Conservation (phyloP, 192 early-diverging fungal species). For the Backusella westeae region DNA sequence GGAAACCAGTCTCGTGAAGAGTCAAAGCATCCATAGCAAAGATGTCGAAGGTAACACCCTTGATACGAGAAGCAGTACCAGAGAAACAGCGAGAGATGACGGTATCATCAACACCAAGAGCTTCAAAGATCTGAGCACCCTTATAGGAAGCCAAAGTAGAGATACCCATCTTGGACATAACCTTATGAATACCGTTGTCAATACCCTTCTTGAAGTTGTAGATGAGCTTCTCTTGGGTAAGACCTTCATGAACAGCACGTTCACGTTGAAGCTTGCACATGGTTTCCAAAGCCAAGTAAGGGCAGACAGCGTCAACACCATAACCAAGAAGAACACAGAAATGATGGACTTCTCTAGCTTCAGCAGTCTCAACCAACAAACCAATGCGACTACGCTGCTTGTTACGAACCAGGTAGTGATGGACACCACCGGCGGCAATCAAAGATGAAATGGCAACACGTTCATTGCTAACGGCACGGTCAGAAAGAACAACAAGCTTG, state of each 20-base stretch:
- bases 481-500: conserved; percentile 85
- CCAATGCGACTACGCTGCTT: conserved; percentile 89
- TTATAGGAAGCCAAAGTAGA: conserved; percentile 97
- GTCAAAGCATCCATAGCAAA: conserved; percentile 87
- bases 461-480: conserved; percentile 57
- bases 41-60: conserved; percentile 76
- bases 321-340: conserved; percentile 94
- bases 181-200: conserved; percentile 95
- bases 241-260: conserved; percentile 58
- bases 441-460: conserved; percentile 84
- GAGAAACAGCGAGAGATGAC: conserved; percentile 92
- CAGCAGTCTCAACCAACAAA: conserved; percentile 86
- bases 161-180: conserved; percentile 99
- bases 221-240: conserved; percentile 68
- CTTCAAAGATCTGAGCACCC: conserved; percentile 99
- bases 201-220: conserved; percentile 84
- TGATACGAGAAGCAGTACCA: conserved; percentile 94
- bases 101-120: conserved; percentile 83
- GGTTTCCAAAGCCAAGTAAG: conserved; percentile 88
- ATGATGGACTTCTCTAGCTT: conserved; percentile 95
- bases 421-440: conserved; percentile 88
- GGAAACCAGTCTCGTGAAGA: conserved; percentile 85
- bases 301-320: conserved; percentile 93
- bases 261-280: conserved; percentile 90
- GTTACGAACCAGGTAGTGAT: conserved; percentile 88